Conservation (phyloP, 179 eudicot species). For the Camellia oleifera region DNA sequence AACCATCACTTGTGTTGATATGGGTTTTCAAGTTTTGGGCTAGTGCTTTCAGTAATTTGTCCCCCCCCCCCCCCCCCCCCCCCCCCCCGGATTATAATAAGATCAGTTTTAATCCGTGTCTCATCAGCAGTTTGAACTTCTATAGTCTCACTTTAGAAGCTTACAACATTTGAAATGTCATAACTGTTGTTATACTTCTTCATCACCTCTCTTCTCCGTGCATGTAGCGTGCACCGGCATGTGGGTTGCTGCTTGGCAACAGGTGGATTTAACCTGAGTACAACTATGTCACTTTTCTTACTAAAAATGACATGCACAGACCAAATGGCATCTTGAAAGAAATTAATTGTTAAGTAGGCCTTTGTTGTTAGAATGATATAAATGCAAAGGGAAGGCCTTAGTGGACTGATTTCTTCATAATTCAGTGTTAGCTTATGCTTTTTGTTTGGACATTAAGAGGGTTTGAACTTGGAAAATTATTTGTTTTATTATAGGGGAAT, state of each 20-base stretch:
- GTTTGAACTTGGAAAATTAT: not conserved
- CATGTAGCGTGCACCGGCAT: no score
- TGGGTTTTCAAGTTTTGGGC: not conserved
- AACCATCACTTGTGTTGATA: not conserved
- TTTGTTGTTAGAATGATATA: not conserved
- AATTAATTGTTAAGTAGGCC: no score
- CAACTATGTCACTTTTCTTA: no score
- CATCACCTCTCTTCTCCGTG: no score
- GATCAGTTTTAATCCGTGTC: not conserved
- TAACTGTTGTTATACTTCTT: not conserved
- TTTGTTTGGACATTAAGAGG: not conserved
- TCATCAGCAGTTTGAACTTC: not conserved
- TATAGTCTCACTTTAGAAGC: not conserved
- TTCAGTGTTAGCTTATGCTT: not conserved
- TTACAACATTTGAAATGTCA: not conserved
- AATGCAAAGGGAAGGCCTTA: not conserved
- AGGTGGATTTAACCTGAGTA: no score
- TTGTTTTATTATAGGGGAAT: not conserved
- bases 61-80: not conserved
- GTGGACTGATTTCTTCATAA: not conserved
- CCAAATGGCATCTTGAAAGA: no score
- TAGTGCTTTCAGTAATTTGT: not conserved
- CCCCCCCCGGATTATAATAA: no score
- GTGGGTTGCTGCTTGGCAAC: no score
- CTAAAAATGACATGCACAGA: no score